These are phyloP conservation scores for Xerocomellus amylosporus DNA, from an alignment of 768 basidiomycete genomes.

Conservation along the genomic window DNA sequence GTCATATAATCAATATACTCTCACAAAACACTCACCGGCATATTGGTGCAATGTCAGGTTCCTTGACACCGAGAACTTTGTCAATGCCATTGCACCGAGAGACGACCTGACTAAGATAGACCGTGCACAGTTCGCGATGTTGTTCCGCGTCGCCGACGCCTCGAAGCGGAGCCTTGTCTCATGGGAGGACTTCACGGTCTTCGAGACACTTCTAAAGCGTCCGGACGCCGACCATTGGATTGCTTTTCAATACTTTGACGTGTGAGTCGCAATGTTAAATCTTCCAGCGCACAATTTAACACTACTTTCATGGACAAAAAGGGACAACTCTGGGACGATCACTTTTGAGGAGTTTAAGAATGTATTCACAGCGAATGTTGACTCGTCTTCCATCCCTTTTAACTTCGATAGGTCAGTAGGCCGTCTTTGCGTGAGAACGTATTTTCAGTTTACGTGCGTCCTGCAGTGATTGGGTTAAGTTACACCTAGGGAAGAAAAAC, in stretches of 20 bases:
- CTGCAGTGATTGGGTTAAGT: constrained; percentile 86
- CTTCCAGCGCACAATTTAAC: constrained; percentile 1
- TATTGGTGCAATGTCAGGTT: constrained; percentile 50
- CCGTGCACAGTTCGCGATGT: constrained; percentile 82
- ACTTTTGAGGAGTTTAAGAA: constrained; percentile 93
- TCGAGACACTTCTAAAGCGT: constrained; percentile 88
- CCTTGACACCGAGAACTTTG: constrained; percentile 83
- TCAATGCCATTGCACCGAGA: constrained; percentile 90
- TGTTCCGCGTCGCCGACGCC: constrained; percentile 86
- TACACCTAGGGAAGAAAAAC: constrained; percentile 92
- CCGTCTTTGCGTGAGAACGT: not conserved
- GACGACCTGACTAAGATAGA: constrained; percentile 84
- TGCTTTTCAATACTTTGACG: constrained; percentile 94
- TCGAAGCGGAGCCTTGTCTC: constrained; percentile 73
- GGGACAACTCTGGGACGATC: constrained; percentile 90
- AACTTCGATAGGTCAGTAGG: constrained; percentile 80
- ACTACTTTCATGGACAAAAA: constrained; percentile 30
- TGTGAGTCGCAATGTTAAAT: constrained; percentile 50
- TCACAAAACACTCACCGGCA: constrained; percentile 17
- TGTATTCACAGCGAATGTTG: constrained; percentile 80
- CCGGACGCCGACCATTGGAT: constrained; percentile 98
- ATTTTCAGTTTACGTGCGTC: constrained; percentile 3
- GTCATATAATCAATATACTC: constrained; percentile 28
- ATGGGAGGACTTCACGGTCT: constrained; percentile 96
- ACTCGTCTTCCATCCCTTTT: constrained; percentile 83